Evolutionary conservation across 495 filamentous ascomycete species (phyloP), one percentile per base, ranked within the genome.

Genomic region (Terfezia claveryi): DNA sequence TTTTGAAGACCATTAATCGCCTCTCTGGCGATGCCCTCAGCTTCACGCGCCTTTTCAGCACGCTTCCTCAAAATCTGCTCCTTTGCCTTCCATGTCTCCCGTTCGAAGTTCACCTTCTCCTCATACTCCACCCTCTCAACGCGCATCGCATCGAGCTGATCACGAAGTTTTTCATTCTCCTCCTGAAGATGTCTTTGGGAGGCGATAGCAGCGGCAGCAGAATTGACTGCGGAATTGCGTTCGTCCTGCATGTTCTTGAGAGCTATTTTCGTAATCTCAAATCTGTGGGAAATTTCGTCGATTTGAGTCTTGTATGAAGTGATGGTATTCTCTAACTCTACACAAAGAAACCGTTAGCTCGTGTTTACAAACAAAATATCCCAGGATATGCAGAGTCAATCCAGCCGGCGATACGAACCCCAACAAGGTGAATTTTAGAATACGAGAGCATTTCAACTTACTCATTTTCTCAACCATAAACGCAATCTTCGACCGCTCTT

Each of bases 191-290:
- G 77, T 56, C 82, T 79, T 0, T 72, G 70, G 50, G 75, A 75
- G n/a, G 76, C 70, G 53, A 77, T 80, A 11, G 81, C 78, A 20
- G 77, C 71, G 4, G 73, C 77, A 11, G 83, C 67, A 49, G 83
- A 80, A 36, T 74, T 74, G 32, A 82, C 72, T 7, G 80, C 73
- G 53, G 76, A 75, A 59, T 84, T 79, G 41, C 80, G 71, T 55
- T 85, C 82, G 38, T 74, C 71, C 49, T 73, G 77, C 41, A 83
- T 64, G 36, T 76, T 76, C 55, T 76, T 76, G 44, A 79, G 64
- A 7, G 74, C 69, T 16, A 76, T 73, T 53, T 83, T 78, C n/a
- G 77, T 66, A 8, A 78, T 71, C 51, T 79, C 70, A 7, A 71
- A 58, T 61, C 80, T 79, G 37, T 79, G 73, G 52, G 79, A 73